Percentiles rank a stretch among this genome's conserved stretches.
These are phyloP conservation scores for Pleurotus ostreatus DNA, from an alignment of 768 basidiomycete genomes.

Conservation along the genomic window DNA sequence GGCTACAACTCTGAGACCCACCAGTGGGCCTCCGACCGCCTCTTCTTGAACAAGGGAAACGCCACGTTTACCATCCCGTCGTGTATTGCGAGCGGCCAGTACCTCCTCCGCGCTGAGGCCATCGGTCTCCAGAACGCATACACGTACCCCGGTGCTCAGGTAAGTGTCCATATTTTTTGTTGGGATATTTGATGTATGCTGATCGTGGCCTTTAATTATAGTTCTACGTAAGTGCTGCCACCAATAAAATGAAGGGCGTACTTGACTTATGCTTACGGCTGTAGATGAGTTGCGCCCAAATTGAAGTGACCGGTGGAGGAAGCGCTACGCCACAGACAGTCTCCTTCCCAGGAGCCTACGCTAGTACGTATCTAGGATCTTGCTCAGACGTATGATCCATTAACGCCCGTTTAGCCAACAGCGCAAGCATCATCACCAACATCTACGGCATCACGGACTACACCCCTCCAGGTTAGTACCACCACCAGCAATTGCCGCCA, in stretches of 20 bases:
- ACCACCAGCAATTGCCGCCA: too few relatives aligned
- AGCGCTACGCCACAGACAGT: slow-evolving; percentile 15
- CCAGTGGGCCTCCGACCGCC: slow-evolving; percentile 36
- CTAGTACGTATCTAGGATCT: slow-evolving; percentile 12
- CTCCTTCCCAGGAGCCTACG: slow-evolving; percentile 24
- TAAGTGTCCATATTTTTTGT: too few relatives aligned
- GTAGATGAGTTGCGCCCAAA: slow-evolving; percentile 25
- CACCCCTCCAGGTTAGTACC: slow-evolving; percentile 10
- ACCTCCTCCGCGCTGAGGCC: slow-evolving; percentile 38
- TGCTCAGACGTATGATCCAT: background rate
- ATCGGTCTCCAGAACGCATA: slow-evolving; percentile 30
- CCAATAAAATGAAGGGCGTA: background rate
- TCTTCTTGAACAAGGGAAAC: slow-evolving; percentile 40
- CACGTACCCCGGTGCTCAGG: slow-evolving; percentile 37
- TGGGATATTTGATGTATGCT: too few relatives aligned
- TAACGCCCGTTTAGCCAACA: slow-evolving; percentile 15
- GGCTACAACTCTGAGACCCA: slow-evolving; percentile 23
- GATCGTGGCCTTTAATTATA: background rate
- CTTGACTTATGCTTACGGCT: background rate
- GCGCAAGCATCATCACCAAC: slow-evolving; percentile 29
- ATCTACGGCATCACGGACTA: slow-evolving; percentile 22
- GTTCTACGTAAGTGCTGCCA: slow-evolving; percentile 29
- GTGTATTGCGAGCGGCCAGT: slow-evolving; percentile 36
- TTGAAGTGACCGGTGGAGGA: slow-evolving; percentile 15
- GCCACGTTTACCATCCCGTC: slow-evolving; percentile 36